phyloP scores from a whole-genome alignment of 2,329 filamentous ascomycete genomes.

The Emergomyces orientalis region DNA sequence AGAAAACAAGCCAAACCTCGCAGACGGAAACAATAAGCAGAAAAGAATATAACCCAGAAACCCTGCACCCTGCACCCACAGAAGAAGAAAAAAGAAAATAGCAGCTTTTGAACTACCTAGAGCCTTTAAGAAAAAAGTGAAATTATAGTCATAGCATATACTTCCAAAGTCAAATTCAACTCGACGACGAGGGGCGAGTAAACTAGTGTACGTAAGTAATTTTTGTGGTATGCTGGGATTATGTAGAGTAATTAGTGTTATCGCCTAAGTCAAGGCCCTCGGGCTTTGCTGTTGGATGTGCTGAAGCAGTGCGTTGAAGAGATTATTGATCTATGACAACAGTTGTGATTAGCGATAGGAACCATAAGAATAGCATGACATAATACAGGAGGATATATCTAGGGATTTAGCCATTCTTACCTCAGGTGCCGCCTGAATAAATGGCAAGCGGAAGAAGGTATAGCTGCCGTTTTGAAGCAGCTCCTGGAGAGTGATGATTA shows the following conservation, averaged over 20 bases:
- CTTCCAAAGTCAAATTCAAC: neutral
- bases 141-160: slow-evolving; percentile 7
- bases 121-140: neutral
- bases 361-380: neutral
- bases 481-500: slow-evolving; percentile 80
- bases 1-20: slow-evolving; percentile 1
- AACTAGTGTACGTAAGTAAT: neutral
- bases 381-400: neutral
- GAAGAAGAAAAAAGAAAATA: neutral
- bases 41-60: slow-evolving; percentile 5
- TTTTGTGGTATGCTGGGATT: neutral
- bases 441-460: slow-evolving; percentile 84
- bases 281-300: slow-evolving; percentile 43
- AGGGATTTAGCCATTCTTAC: slow-evolving; percentile 41
- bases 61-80: neutral
- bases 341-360: slow-evolving; percentile 7
- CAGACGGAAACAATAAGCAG: neutral
- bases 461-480: slow-evolving; percentile 85
- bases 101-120: slow-evolving; percentile 4
- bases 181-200: neutral
- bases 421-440: slow-evolving; percentile 82
- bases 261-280: slow-evolving; percentile 17
- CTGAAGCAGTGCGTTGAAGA: slow-evolving; percentile 38
- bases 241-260: neutral
- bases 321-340: slow-evolving; percentile 32